Evolutionary conservation across 208 protist species (phyloP), one percentile per base, ranked within the genome.

Genomic region (Wallacemonas rigidus): DNA sequence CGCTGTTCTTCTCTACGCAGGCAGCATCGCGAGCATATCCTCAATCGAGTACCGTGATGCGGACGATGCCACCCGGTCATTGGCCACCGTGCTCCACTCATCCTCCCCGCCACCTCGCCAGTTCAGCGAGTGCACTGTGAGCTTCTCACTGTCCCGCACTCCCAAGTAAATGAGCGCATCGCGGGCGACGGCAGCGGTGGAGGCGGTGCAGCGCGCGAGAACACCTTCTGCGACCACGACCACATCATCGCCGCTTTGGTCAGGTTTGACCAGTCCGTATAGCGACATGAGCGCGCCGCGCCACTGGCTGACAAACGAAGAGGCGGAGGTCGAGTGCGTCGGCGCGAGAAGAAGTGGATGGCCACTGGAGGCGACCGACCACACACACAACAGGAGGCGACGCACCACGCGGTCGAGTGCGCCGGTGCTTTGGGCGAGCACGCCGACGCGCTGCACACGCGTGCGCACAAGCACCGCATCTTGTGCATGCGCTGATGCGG

Each of bases 81-180:
- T 17, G 36, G 9, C 35, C 56, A 38, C 56, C 5, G 36, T 41
- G 56, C 56, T 38, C 56, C 56, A 62, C 56, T 62, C 56, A 40
- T 41, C 0, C 8, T 35, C 5, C 8, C 17, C 5, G 35, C 17
- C 26, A 15, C 43, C 15, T 12, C 4, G 6, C 56, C 56, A 62
- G 8, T 62, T 38, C 17, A 62, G 26, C 7, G 6, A 38, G 5
- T 41, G 56, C 5, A 62, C 26, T 9, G 17, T 41, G 36, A 62
- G 56, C 53, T 72, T 72, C 26, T 58, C 69, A 14, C 38, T 72
- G 1, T 68, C 67, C 26, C 56, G 51, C 11, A 67, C 76, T 15
- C 74, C 72, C 0, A 89, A 56, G 71, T 91, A 93, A 56, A 88
- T 88, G n/a, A 93, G 45, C 4, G 74, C 58, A 67, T 90, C 76